Evolutionary conservation across 495 filamentous ascomycete species (phyloP).

Genomic region (Penicillium desertorum): DNA sequence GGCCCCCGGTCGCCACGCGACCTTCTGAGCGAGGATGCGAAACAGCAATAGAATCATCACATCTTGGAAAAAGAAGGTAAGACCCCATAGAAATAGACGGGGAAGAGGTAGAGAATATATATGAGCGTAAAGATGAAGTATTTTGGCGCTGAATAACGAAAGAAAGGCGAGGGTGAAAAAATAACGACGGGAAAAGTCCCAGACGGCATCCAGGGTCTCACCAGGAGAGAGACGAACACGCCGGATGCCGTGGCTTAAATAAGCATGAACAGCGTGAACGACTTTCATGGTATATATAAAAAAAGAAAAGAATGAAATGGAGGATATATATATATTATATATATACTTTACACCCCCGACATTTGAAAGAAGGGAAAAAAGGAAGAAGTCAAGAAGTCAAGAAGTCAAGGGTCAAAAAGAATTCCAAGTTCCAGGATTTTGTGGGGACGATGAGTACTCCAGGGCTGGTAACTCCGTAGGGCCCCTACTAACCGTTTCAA

Average conservation of each 20-base stretch:
- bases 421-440: not conserved
- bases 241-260: constrained; percentile 12
- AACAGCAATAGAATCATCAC: constrained; percentile 33
- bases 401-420: not conserved
- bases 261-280: constrained; percentile 15
- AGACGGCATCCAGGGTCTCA: constrained; percentile 30
- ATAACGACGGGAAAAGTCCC: constrained; percentile 38
- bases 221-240: constrained; percentile 23
- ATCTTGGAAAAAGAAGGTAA: constrained; percentile 45
- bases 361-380: not conserved
- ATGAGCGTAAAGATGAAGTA: constrained; percentile 42
- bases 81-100: constrained; percentile 36
- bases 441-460: not conserved
- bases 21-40: constrained; percentile 30
- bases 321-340: too few relatives aligned
- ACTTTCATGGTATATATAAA: constrained; percentile 17
- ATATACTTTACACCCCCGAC: not conserved
- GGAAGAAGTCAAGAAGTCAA: too few relatives aligned
- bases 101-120: constrained; percentile 33
- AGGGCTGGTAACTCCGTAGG: too few relatives aligned
- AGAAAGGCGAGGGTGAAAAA: constrained; percentile 39
- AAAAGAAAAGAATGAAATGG: not conserved
- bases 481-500: too few relatives aligned
- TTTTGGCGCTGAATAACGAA: constrained; percentile 36
- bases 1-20: constrained; percentile 26